A percentile compares a stretch with the other conserved stretches of the same genome.
These are phyloP conservation scores for Vanderwaltozyma tropicalis DNA, from an alignment of 805 yeast species.

Conservation along the genomic window DNA sequence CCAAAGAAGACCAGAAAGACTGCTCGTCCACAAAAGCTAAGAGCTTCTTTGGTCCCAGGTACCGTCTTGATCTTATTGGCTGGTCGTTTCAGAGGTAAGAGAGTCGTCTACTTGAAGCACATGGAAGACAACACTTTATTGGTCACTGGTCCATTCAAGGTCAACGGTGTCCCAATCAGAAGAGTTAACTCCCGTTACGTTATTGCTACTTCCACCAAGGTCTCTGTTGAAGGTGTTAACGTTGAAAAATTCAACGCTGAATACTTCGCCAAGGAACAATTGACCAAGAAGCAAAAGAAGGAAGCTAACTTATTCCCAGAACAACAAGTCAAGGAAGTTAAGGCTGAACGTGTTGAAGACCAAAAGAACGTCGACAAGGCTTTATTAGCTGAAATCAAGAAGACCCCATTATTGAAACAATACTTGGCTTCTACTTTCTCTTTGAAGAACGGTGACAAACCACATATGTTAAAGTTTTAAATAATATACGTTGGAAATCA, in stretches of 20 bases:
- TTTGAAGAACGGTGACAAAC: slow-evolving; percentile 95
- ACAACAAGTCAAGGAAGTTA: slow-evolving; percentile 74
- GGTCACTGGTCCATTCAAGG: slow-evolving; percentile 98
- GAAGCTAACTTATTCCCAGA: slow-evolving; percentile 87
- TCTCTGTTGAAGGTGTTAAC: slow-evolving; percentile 68
- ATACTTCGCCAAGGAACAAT: slow-evolving; percentile 94
- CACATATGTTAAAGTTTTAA: slow-evolving; percentile 94
- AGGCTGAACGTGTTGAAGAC: slow-evolving; percentile 91
- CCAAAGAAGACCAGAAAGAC: slow-evolving; percentile 86
- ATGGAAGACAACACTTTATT: slow-evolving; percentile 96
- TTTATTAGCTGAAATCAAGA: slow-evolving; percentile 86
- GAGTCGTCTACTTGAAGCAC: slow-evolving; percentile 95
- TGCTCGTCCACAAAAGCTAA: slow-evolving; percentile 86
- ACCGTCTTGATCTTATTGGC: slow-evolving; percentile 94
- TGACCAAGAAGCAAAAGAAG: slow-evolving; percentile 70
- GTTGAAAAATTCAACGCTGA: slow-evolving; percentile 85
- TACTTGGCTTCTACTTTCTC: slow-evolving; percentile 94
- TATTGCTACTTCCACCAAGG: slow-evolving; percentile 94
- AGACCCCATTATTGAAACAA: slow-evolving; percentile 94
- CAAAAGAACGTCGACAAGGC: slow-evolving; percentile 93
- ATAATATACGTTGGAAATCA: not conserved
- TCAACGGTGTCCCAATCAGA: slow-evolving; percentile 99
- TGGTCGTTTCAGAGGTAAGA: slow-evolving; percentile 99
- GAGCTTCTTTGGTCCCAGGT: slow-evolving; percentile 95
- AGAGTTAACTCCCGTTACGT: slow-evolving; percentile 98